Base-by-base conservation (phyloP, 2,329 filamentous ascomycete genomes). In the Cytospora chrysosperma region DNA sequence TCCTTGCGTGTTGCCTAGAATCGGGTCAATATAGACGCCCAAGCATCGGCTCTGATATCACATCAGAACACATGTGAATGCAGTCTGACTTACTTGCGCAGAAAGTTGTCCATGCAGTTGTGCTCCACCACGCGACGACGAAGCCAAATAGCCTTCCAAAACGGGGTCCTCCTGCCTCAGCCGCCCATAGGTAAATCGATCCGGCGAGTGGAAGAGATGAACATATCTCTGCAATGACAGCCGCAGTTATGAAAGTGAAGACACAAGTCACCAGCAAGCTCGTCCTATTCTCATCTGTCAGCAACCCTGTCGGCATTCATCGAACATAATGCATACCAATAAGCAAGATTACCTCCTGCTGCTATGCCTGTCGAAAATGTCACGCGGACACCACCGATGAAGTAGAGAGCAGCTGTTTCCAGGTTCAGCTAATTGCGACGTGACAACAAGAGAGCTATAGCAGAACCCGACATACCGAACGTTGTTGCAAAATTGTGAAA, bases 91-190 rank as follows among this genome's bases (percentile, higher is more conserved):
- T 70, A 76, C 81, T 83, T 3, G 81, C 81, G 70, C 81, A 83
- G 62, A 83, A 83, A 0, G 81, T 86, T 2, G 84, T 87, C 84
- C 84, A 87, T 1, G 85, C 84, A 0, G 84, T 86, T 0, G 83
- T 85, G 68, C 81, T 84, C 84, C 84, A 87, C 84, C 84, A 87
- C 0, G 84, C 84, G n/a, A 86, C 84, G n/a, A 85, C 73, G 70
- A 85, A 86, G 21, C 84, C 84, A 60, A 86, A 78, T 0, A 86
- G 74, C 30, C 84, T 73, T n/a, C 84, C 83, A 67, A 76, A 86
- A 26, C 77, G 76, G 28, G 79, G 81, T 6, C 84, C 84, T 51
- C 83, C 84, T 21, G 83, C 77, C 67, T 86, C 84, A 49, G 84
- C 84, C n/a, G 84, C 84, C 84, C 84, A 86, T 21, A 86, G 77